phyloP scores from a whole-genome alignment of 371 early-diverging fungal species.

The Syncephalastrum contaminatum region DNA sequence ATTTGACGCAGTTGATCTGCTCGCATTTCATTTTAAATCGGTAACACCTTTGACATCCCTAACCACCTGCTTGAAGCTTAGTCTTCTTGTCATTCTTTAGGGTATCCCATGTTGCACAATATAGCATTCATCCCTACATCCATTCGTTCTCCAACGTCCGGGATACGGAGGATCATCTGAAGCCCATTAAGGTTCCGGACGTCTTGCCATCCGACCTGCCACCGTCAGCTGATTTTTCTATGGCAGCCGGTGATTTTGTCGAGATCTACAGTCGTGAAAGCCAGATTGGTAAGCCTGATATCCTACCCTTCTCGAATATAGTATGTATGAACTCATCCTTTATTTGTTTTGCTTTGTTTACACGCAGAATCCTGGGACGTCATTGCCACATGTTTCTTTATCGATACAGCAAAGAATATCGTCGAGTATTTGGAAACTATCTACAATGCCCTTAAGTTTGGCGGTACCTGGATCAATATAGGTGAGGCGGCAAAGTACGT shows the following conservation, averaged over 20 bases:
- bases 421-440: constrained; percentile 85
- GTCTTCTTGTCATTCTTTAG: too few relatives aligned
- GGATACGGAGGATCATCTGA: constrained; percentile 58
- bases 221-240: constrained; percentile 79
- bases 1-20: constrained; percentile 60
- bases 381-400: constrained; percentile 93
- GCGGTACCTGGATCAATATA: constrained; percentile 95
- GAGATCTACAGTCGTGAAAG: constrained; percentile 73
- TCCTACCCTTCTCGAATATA: too few relatives aligned
- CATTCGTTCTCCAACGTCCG: constrained; percentile 86
- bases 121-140: constrained; percentile 84
- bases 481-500: constrained; percentile 46
- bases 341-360: not conserved
- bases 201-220: constrained; percentile 69
- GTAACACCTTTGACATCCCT: constrained; percentile 13
- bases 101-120: constrained; percentile 31
- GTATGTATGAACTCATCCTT: too few relatives aligned
- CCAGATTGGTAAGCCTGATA: too few relatives aligned
- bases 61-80: too few relatives aligned
- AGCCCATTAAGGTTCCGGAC: constrained; percentile 80
- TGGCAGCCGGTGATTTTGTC: constrained; percentile 95
- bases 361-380: constrained; percentile 77
- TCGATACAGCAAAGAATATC: constrained; percentile 94
- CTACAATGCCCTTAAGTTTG: constrained; percentile 68
- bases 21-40: constrained; percentile 88